A percentile compares a stretch with the other conserved stretches of the same genome.
Conservation (phyloP, 257 asterid genomes). For the Solanum arcanum region DNA sequence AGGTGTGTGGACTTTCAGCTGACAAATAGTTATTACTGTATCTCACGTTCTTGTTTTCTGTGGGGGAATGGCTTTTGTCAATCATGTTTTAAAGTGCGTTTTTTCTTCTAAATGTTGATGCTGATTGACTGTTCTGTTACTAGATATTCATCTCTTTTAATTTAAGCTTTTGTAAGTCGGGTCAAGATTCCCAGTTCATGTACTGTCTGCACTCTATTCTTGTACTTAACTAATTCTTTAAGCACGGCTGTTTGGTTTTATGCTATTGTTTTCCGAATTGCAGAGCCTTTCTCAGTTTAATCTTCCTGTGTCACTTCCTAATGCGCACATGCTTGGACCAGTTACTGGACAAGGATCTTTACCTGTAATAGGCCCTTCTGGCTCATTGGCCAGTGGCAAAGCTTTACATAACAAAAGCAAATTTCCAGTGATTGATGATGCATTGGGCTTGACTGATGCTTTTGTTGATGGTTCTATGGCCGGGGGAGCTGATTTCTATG, state of each 20-base stretch:
- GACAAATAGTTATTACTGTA: not conserved
- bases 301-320: slow-evolving; percentile 33
- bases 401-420: slow-evolving; percentile 43
- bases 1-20: slow-evolving; percentile 34
- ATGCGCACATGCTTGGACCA: slow-evolving; percentile 19
- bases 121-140: not conserved
- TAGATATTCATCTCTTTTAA: not conserved
- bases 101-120: not conserved
- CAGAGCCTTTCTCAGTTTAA: slow-evolving; percentile 39
- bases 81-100: not conserved
- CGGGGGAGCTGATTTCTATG: slow-evolving; percentile 73
- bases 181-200: not conserved
- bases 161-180: not conserved
- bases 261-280: slow-evolving; percentile 4
- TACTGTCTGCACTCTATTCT: not conserved
- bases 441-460: slow-evolving; percentile 43
- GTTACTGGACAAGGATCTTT: slow-evolving; percentile 30
- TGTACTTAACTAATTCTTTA: not conserved
- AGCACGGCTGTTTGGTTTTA: not conserved
- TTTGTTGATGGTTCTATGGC: slow-evolving; percentile 35
- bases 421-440: slow-evolving; percentile 41
- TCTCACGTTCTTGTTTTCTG: not conserved
- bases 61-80: not conserved
- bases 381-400: slow-evolving; percentile 38
- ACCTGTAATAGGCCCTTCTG: slow-evolving; percentile 31